Evolutionary conservation across 768 basidiomycete species (phyloP), one percentile per base, ranked within the genome.

Genomic region (Suillus bovinus): DNA sequence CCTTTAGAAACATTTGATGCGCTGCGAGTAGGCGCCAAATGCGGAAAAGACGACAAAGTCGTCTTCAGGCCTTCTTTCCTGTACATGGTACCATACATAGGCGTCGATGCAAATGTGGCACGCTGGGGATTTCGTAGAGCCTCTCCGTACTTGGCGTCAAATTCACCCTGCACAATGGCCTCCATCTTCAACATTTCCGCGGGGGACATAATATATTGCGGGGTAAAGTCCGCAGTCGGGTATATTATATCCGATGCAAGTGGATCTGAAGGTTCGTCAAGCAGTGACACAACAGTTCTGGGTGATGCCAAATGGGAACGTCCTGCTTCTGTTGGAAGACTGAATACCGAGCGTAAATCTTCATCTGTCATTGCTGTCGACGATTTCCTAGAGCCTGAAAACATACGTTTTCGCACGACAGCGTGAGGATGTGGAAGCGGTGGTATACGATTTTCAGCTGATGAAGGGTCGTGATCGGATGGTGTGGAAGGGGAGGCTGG

Each of bases 161-260:
- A 68, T 69, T 70, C 82, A 70, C 66, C 72, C 50, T 62, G 82
- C 67, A 71, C 66, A 62, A 80, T 78, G 47, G 82, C 85, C 68
- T 88, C 87, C 11, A 89, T 74, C 71, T 81, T 79, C 24, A 84
- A 80, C 78, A 88, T 81, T 61, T 88, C 86, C 20, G 84, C 86
- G 27, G 86, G 84, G 17, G 87, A 85, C 81, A 89, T 81, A 63
- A 89, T 90, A 44, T 82, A 82, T 69, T 88, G 85, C 9, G 86
- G 86, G 5, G 75, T 78, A 71, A 87, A 86, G 33, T 87, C 86
- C 17, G 73, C 66, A 5, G 66, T 63, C 10, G 69, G 68, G 16
- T 62, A 59, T 6, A 64, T 63, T 53, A 79, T 78, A 62, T 79
- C 80, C 49, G 64, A 69, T 7, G 79, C 77, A n/a, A 66, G 64